Conservation (phyloP, 306 rosid species). For the Oemleria cerasiformis region DNA sequence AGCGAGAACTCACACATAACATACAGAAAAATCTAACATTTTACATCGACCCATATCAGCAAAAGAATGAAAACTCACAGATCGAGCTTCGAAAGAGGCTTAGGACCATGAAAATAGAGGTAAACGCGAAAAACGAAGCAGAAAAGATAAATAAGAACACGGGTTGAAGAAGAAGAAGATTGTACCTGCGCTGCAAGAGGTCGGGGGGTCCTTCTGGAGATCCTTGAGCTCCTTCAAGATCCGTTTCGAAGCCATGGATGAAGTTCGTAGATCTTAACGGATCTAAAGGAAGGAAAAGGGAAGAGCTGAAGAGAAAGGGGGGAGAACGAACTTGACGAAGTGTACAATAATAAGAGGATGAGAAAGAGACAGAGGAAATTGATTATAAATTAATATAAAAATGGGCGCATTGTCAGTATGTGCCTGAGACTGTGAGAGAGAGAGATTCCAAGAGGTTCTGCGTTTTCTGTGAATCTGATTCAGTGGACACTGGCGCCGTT, state of each 20-base stretch:
- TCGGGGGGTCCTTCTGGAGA: constrained; percentile 85
- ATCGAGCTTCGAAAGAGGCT: constrained; percentile 31
- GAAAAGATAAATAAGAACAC: not conserved
- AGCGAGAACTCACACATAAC: not conserved
- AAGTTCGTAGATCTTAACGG: constrained; percentile 34
- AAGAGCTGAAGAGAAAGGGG: constrained; percentile 3
- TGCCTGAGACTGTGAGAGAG: not conserved
- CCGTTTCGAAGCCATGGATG: constrained; percentile 80
- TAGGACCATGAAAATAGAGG: not conserved
- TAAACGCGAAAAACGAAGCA: constrained; percentile 4
- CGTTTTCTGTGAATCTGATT: constrained; percentile 25
- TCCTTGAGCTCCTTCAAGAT: constrained; percentile 88
- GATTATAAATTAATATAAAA: not conserved
- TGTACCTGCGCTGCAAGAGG: constrained; percentile 84
- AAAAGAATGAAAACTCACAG: constrained; percentile 19
- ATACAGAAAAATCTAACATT: not conserved
- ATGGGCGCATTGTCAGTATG: not conserved
- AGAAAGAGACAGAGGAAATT: not conserved
- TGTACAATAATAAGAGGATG: not conserved
- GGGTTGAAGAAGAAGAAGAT: not conserved
- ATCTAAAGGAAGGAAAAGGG: constrained; percentile 30
- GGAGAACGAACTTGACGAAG: not conserved
- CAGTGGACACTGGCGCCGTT: constrained; percentile 9
- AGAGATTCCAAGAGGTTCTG: constrained; percentile 15
- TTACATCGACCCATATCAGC: constrained; percentile 1